Evolutionary conservation across 768 basidiomycete genomes (phyloP).

Genomic region (Termitomyces sp.): DNA sequence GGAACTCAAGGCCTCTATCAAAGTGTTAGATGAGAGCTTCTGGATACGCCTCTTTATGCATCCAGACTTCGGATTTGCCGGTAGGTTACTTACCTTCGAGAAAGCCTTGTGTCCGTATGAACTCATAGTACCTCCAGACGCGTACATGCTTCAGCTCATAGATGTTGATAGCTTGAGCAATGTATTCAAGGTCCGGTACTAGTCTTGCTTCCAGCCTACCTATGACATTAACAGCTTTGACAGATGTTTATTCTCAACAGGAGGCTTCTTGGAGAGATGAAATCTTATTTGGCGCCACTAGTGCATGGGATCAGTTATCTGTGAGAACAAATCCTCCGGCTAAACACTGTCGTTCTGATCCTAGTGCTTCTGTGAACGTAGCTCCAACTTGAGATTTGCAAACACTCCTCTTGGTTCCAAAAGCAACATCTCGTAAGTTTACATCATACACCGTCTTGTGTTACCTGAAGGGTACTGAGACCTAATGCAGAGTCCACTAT

Average conservation of each 20-base stretch:
- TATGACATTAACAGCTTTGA: background rate
- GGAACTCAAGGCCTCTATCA: slow-evolving; percentile 1
- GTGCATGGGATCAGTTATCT: slow-evolving; percentile 2
- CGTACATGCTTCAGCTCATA: slow-evolving; percentile 6
- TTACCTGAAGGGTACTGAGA: background rate
- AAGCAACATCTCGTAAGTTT: slow-evolving; percentile 8
- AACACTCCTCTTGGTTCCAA: slow-evolving; percentile 6
- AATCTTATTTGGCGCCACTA: background rate
- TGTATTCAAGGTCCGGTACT: background rate
- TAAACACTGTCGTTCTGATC: background rate
- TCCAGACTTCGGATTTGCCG: slow-evolving; percentile 9
- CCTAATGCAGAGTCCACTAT: slow-evolving; percentile 1
- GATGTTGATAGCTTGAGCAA: slow-evolving; percentile 3
- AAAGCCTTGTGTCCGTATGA: too few relatives aligned
- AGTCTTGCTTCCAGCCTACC: background rate
- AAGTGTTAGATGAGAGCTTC: slow-evolving; percentile 8
- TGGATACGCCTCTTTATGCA: slow-evolving; percentile 8
- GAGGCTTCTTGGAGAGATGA: slow-evolving; percentile 4
- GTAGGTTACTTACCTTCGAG: background rate
- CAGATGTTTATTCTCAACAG: slow-evolving; percentile 9
- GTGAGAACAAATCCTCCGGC: background rate
- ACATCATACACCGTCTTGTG: background rate
- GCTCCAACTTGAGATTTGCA: slow-evolving; percentile 6
- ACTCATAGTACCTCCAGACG: background rate
- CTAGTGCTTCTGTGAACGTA: background rate